A percentile compares a stretch with the other conserved stretches of the same genome.
phyloP scores from a whole-genome alignment of 2,329 filamentous ascomycete genomes.

The Ophiocordyceps camponoti-rufipedis region DNA sequence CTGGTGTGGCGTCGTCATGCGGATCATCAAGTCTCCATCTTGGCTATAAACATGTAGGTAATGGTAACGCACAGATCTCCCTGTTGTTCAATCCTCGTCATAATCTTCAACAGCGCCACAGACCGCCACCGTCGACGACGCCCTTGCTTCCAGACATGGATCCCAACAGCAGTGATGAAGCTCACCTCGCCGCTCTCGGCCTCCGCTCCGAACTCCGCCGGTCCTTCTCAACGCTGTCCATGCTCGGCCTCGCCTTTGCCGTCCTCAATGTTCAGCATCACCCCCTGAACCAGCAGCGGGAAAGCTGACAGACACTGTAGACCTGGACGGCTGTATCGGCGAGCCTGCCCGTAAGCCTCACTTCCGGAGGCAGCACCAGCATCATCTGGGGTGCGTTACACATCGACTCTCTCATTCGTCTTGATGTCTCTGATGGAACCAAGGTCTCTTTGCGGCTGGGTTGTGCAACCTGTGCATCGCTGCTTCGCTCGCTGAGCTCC shows the following conservation, averaged over 20 bases:
- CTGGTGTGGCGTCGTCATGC: no score
- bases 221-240: constrained; percentile 12
- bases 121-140: no score
- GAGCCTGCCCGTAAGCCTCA: constrained; percentile 30
- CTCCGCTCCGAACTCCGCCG: constrained; percentile 8
- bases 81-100: no score
- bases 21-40: no score
- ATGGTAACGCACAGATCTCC: not conserved
- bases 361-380: constrained; percentile 47
- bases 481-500: constrained; percentile 49
- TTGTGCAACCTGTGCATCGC: constrained; percentile 28
- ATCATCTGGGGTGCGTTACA: constrained; percentile 45
- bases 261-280: constrained; percentile 18
- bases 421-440: not conserved
- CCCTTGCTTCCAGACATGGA: constrained; percentile 2
- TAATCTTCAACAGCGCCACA: no score
- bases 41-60: no score
- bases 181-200: constrained; percentile 9
- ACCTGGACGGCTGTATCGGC: constrained; percentile 26
- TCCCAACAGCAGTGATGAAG: constrained; percentile 6
- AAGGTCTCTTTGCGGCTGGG: constrained; percentile 13
- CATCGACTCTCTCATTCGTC: not conserved
- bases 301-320: not conserved
- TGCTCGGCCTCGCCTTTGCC: constrained; percentile 26
- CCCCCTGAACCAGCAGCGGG: not conserved